phyloP scores from a whole-genome alignment of 495 filamentous ascomycete genomes.

The Astrothelium macrocarpum region DNA sequence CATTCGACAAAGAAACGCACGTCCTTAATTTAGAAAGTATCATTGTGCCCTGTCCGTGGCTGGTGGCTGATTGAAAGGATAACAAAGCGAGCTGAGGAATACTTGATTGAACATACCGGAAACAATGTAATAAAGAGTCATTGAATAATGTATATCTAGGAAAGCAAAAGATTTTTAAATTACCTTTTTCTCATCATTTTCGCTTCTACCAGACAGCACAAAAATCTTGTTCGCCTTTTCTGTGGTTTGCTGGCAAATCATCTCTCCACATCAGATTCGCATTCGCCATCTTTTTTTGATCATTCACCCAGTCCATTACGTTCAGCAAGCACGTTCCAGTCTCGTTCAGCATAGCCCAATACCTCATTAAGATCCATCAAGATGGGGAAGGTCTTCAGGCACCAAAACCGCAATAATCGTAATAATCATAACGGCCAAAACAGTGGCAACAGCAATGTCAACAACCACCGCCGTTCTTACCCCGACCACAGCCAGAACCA shows the following conservation, averaged over 20 bases:
- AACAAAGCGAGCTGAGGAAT: neutral
- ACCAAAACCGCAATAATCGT: neutral
- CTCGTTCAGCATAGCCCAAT: neutral
- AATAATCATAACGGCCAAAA: neutral
- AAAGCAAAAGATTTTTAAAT: neutral
- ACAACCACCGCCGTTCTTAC: neutral
- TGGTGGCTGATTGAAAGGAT: neutral
- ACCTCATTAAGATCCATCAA: neutral
- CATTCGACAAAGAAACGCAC: neutral
- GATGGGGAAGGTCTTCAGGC: neutral
- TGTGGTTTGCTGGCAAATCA: conserved; percentile 6
- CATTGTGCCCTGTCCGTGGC: neutral
- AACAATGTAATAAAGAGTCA: neutral
- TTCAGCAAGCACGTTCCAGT: neutral
- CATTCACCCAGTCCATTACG: neutral
- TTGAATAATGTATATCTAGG: neutral
- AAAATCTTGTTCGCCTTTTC: neutral
- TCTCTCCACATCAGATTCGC: neutral
- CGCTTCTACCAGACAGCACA: neutral
- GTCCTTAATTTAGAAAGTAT: neutral
- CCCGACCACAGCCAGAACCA: neutral
- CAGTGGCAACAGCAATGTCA: neutral
- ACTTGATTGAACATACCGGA: neutral
- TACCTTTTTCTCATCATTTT: neutral
- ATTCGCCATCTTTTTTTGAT: neutral